Conservation (phyloP, 352 stramenopile species). For the Blastocystis sp. region DNA sequence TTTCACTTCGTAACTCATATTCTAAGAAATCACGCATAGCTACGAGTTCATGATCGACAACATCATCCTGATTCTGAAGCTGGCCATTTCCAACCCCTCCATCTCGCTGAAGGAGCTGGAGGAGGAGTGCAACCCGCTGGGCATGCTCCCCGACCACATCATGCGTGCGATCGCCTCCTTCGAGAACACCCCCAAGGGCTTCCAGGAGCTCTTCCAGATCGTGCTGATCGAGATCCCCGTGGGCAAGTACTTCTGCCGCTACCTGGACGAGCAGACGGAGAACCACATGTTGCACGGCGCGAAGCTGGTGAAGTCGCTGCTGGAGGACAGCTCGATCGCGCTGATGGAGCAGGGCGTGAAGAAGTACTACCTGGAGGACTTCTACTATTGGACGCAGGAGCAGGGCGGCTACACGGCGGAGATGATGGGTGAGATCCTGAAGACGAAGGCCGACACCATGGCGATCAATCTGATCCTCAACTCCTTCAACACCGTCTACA, state of each 20-base stretch:
- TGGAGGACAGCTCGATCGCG: slow-evolving; percentile 97
- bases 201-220: slow-evolving; percentile 97
- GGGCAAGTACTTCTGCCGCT: slow-evolving; percentile 88
- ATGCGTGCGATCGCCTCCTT: slow-evolving; percentile 98
- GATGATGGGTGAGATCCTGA: slow-evolving; percentile 93
- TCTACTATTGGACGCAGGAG: slow-evolving; percentile 88
- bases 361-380: slow-evolving; percentile 92
- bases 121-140: slow-evolving; percentile 92
- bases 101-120: slow-evolving; percentile 91
- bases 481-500: slow-evolving; percentile 89
- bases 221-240: slow-evolving; percentile 98
- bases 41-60: slow-evolving; percentile 99
- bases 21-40: background rate
- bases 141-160: slow-evolving; percentile 96
- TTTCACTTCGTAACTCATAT: slow-evolving; percentile 86
- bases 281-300: slow-evolving; percentile 69
- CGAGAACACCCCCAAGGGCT: slow-evolving; percentile 91
- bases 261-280: slow-evolving; percentile 85
- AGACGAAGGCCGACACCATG: slow-evolving; percentile 90
- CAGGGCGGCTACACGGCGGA: slow-evolving; percentile 92
- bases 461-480: slow-evolving; percentile 99
- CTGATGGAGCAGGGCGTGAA: slow-evolving; percentile 98
- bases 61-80: slow-evolving; percentile 95
- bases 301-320: slow-evolving; percentile 85
- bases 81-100: slow-evolving; percentile 84